Evolutionary conservation across 2,329 filamentous ascomycete genomes (phyloP).

Genomic region (Botrytis tulipae): DNA sequence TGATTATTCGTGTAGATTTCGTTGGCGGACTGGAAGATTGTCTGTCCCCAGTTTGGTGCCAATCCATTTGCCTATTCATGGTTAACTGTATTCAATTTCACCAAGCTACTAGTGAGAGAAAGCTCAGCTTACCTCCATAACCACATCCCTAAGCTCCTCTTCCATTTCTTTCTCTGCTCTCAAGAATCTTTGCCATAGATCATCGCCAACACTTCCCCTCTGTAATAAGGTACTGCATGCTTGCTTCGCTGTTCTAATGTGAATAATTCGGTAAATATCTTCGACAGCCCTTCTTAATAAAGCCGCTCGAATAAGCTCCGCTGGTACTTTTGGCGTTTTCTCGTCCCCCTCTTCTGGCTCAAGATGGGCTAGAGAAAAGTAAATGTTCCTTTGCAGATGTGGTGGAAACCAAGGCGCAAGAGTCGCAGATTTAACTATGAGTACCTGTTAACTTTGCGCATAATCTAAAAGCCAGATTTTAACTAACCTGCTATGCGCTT

Average conservation of each 20-base stretch:
- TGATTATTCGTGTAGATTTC: slow-evolving; percentile 86
- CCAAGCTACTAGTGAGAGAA: not conserved
- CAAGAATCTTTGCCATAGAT: slow-evolving; percentile 89
- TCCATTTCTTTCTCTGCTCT: slow-evolving; percentile 97
- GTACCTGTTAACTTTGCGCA: slow-evolving; percentile 9
- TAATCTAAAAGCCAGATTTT: not conserved
- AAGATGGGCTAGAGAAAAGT: slow-evolving; percentile 86
- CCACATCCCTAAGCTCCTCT: slow-evolving; percentile 90
- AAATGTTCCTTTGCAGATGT: slow-evolving; percentile 90
- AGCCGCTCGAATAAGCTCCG: slow-evolving; percentile 82
- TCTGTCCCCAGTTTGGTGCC: slow-evolving; percentile 82
- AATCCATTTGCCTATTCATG: slow-evolving; percentile 78
- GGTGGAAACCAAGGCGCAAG: slow-evolving; percentile 92
- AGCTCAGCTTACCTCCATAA: slow-evolving; percentile 68
- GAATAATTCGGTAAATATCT: slow-evolving; percentile 88
- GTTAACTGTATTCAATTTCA: slow-evolving; percentile 27
- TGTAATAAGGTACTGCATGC: slow-evolving; percentile 81
- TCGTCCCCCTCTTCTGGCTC: slow-evolving; percentile 60
- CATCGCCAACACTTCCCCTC: slow-evolving; percentile 90
- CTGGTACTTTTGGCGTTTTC: slow-evolving; percentile 70
- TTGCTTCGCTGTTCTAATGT: slow-evolving; percentile 84
- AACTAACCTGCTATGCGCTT: slow-evolving; percentile 80
- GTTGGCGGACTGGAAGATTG: slow-evolving; percentile 95
- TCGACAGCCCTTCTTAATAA: slow-evolving; percentile 86
- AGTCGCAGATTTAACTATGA: slow-evolving; percentile 70